Percentiles rank a stretch among this genome's conserved stretches.
These are phyloP conservation scores for Phytophthora tentaculata DNA, from an alignment of 352 stramenopile genomes.

Conservation along the genomic window DNA sequence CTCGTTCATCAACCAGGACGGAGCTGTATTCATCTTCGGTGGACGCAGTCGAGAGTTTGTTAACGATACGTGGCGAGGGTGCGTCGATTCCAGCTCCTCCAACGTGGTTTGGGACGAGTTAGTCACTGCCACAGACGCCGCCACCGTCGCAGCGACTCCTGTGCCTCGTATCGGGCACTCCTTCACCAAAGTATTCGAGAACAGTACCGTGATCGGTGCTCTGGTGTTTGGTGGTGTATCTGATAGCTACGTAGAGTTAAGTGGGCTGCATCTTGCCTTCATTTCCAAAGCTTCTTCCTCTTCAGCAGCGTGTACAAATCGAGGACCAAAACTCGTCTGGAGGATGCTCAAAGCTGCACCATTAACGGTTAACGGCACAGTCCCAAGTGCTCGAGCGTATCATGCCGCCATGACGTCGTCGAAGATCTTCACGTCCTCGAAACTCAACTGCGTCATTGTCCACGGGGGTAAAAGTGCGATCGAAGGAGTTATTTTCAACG, in stretches of 20 bases:
- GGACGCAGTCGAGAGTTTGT: constrained; percentile 35
- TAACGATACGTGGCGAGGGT: constrained; percentile 69
- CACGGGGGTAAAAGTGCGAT: constrained; percentile 6
- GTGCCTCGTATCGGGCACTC: constrained; percentile 46
- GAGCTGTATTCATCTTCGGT: constrained; percentile 1
- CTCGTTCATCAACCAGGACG: constrained; percentile 32
- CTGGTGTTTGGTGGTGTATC: constrained; percentile 40
- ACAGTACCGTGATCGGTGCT: constrained; percentile 4
- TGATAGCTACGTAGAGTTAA: constrained; percentile 2
- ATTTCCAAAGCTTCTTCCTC: constrained; percentile 1
- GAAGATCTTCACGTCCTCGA: constrained; percentile 2
- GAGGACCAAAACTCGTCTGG: constrained; percentile 2
- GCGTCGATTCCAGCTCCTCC: constrained; percentile 44
- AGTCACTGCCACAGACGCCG: constrained; percentile 37
- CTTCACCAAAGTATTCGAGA: constrained; percentile 49
- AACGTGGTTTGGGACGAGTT: constrained; percentile 65
- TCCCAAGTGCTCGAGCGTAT: constrained; percentile 4
- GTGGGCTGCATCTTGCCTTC: background rate
- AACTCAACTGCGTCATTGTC: background rate
- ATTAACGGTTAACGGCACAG: background rate
- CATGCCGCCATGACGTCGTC: constrained; percentile 8
- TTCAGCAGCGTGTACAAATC: background rate
- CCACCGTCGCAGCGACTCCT: constrained; percentile 38
- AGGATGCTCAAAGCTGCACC: background rate
- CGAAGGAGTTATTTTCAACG: constrained; percentile 4